A percentile compares a stretch with the other conserved stretches of the same genome.
phyloP scores from a whole-genome alignment of 768 basidiomycete genomes.

The Russula earlei region DNA sequence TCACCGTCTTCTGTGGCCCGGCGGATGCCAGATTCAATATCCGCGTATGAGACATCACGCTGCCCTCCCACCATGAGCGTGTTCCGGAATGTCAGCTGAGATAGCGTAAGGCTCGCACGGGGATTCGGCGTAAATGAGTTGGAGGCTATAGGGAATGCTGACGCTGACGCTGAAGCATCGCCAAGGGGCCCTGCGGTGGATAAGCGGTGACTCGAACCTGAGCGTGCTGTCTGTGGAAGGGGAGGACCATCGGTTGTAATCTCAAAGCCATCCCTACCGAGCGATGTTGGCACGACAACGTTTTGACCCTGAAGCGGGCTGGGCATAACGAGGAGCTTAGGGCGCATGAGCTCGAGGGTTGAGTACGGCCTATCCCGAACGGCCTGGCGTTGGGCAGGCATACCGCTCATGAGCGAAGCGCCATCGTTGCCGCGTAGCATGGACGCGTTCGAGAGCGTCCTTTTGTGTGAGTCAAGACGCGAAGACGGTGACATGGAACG shows the following conservation, averaged over 20 bases:
- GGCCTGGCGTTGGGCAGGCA: conserved; percentile 18
- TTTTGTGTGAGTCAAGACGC: conserved; percentile 64
- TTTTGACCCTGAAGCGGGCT: conserved; percentile 60
- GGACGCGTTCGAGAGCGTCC: conserved; percentile 56
- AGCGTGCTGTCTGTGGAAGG: conserved; percentile 63
- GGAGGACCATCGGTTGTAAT: conserved; percentile 64
- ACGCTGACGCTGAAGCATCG: conserved; percentile 27
- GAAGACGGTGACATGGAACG: conserved; percentile 56
- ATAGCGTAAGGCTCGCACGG: conserved; percentile 58
- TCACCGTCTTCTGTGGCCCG: conserved; percentile 74
- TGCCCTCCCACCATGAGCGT: conserved; percentile 63
- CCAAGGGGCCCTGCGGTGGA: conserved; percentile 27
- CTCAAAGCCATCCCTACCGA: conserved; percentile 50
- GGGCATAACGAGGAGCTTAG: conserved; percentile 93
- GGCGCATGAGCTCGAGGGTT: conserved; percentile 70
- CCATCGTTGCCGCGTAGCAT: conserved; percentile 50
- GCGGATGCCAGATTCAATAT: conserved; percentile 52
- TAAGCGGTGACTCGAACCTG: conserved; percentile 39
- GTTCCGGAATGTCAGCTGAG: conserved; percentile 81
- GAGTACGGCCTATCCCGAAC: conserved; percentile 53
- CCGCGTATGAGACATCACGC: conserved; percentile 50
- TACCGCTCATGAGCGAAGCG: conserved; percentile 29
- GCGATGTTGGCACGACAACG: conserved; percentile 27
- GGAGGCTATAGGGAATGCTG: conserved; percentile 37
- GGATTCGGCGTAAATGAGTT: conserved; percentile 75